phyloP scores from a whole-genome alignment of 257 asterid species.

The Linaria vulgaris region DNA sequence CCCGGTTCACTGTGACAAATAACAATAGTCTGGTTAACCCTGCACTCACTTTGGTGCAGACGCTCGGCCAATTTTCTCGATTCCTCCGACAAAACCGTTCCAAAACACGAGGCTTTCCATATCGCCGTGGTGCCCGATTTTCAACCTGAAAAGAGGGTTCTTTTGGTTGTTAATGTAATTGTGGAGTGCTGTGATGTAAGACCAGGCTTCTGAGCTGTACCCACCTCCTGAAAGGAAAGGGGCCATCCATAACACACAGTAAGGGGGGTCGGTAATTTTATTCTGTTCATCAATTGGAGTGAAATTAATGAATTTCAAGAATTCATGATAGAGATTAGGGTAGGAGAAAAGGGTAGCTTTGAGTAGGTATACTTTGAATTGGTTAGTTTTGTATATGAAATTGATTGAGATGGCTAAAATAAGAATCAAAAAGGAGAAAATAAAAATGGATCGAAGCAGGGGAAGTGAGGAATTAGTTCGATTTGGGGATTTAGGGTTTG shows the following conservation, averaged over 20 bases:
- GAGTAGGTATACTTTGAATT: too few relatives aligned
- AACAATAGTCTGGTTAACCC: constrained; percentile 57
- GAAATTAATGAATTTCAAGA: constrained; percentile 26
- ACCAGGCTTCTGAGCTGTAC: constrained; percentile 95
- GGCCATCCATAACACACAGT: constrained; percentile 90
- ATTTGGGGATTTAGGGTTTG: constrained; percentile 24
- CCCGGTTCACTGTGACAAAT: constrained; percentile 97
- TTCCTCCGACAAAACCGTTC: constrained; percentile 73
- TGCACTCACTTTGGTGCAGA: constrained; percentile 52
- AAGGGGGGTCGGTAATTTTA: constrained; percentile 33
- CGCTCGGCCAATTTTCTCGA: constrained; percentile 54
- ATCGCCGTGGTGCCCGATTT: constrained; percentile 80
- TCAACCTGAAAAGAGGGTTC: constrained; percentile 47
- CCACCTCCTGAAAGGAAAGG: constrained; percentile 96
- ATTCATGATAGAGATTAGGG: constrained; percentile 23
- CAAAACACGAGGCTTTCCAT: constrained; percentile 57
- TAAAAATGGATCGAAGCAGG: constrained; percentile 37
- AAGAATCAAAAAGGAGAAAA: constrained; percentile 44
- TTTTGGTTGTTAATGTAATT: constrained; percentile 35
- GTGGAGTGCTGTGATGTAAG: constrained; percentile 66
- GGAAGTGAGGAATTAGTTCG: constrained; percentile 13
- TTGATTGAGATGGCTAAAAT: constrained; percentile 47
- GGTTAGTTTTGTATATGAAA: constrained; percentile 22
- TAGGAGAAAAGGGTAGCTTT: constrained; percentile 31
- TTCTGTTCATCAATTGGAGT: constrained; percentile 6